phyloP scores from a whole-genome alignment of 2,329 filamentous ascomycete species.

The Sphaerulina vaccinii region DNA sequence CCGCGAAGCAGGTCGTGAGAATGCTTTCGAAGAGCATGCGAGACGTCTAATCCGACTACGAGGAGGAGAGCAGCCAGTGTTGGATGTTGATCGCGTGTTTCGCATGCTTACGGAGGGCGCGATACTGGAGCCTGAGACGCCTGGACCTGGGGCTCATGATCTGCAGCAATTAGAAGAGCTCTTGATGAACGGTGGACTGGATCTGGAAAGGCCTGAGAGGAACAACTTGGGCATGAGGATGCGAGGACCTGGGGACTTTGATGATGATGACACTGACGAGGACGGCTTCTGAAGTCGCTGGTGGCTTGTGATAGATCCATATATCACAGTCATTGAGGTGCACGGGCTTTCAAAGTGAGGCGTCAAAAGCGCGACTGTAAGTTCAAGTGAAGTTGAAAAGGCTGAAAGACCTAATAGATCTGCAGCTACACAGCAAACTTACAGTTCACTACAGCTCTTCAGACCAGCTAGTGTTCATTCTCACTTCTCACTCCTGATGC shows the following conservation, averaged over 20 bases:
- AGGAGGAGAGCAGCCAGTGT: conserved; percentile 6
- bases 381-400: no score
- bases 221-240: neutral
- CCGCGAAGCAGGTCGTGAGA: conserved; percentile 26
- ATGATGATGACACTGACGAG: neutral
- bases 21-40: conserved; percentile 11
- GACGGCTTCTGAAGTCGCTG: neutral
- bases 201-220: neutral
- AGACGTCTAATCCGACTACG: conserved; percentile 10
- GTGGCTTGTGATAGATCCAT: neutral
- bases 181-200: neutral
- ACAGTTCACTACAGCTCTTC: no score
- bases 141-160: neutral
- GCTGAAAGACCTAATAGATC: no score
- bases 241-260: neutral
- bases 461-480: no score
- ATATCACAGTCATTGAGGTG: no score
- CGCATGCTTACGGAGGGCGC: conserved; percentile 1
- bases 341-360: no score
- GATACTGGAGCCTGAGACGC: neutral
- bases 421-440: no score
- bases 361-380: no score
- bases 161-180: neutral
- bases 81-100: conserved; percentile 1
- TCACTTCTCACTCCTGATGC: no score